These are phyloP conservation scores for Candida quercuum DNA, from an alignment of 805 yeast genomes.

Conservation along the genomic window DNA sequence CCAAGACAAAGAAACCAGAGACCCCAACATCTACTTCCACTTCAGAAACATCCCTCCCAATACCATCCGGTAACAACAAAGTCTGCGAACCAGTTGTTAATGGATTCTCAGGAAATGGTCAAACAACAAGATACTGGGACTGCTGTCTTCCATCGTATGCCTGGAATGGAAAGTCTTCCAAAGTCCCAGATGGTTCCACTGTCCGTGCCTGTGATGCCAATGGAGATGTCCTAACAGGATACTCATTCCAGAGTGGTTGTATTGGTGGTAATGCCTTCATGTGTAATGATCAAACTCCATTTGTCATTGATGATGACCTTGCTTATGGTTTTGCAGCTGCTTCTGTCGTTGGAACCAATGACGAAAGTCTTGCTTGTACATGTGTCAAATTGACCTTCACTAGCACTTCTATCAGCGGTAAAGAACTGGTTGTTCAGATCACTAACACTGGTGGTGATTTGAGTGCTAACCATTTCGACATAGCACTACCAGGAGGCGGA, in stretches of 20 bases:
- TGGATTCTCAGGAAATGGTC: conserved; percentile 12
- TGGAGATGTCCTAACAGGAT: conserved; percentile 9
- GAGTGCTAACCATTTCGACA: conserved; percentile 10
- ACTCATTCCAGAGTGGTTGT: conserved; percentile 9
- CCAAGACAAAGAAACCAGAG: no score
- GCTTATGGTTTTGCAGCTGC: conserved; percentile 15
- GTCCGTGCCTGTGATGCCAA: conserved; percentile 10
- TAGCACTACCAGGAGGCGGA: conserved; percentile 14
- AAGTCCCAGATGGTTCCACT: conserved; percentile 5
- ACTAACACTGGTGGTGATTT: conserved; percentile 12
- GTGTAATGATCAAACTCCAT: conserved; percentile 13
- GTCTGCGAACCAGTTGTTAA: background rate
- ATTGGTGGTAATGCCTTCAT: conserved; percentile 11
- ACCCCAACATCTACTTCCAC: background rate
- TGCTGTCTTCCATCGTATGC: conserved; percentile 11
- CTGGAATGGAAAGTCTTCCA: conserved; percentile 9
- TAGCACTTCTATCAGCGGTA: conserved; percentile 6
- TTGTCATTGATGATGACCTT: conserved; percentile 7
- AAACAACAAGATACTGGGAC: conserved; percentile 12
- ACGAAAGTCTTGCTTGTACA: conserved; percentile 11
- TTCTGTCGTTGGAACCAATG: conserved; percentile 7
- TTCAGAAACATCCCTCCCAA: background rate
- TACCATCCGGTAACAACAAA: background rate
- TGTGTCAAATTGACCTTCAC: conserved; percentile 12
- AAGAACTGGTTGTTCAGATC: conserved; percentile 8